Conservation (phyloP, 352 stramenopile species). For the Pythium utonaiense region DNA sequence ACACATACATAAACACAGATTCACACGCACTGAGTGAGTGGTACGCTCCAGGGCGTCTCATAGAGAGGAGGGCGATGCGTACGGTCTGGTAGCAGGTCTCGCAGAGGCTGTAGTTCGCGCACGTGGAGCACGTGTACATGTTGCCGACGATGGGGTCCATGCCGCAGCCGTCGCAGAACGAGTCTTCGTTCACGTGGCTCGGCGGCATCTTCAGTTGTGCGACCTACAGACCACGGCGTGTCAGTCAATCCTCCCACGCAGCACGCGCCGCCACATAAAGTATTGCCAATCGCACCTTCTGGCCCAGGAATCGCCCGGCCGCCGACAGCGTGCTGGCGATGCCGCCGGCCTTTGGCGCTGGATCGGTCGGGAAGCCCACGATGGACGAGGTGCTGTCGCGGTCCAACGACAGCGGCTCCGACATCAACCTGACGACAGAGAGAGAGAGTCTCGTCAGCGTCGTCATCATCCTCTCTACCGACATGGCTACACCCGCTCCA, state of each 20-base stretch:
- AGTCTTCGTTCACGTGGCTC: conserved; percentile 80
- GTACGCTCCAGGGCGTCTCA: too few species aligned
- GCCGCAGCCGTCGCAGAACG: conserved; percentile 87
- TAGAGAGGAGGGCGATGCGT: too few species aligned
- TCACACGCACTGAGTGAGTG: too few species aligned
- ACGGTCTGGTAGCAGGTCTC: conserved; percentile 77
- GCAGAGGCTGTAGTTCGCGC: conserved; percentile 80
- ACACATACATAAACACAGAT: too few species aligned
- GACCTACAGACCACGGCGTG: conserved; percentile 32
- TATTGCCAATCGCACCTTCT: conserved; percentile 62
- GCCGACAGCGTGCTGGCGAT: conserved; percentile 66
- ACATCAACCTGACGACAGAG: conserved; percentile 54
- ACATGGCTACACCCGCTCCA: background rate
- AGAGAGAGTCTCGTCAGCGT: background rate
- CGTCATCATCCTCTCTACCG: background rate
- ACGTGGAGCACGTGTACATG: conserved; percentile 88
- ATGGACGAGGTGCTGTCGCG: conserved; percentile 76
- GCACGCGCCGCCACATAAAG: too few species aligned
- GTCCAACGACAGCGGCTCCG: conserved; percentile 78
- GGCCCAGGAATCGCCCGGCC: conserved; percentile 66
- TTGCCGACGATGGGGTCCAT: conserved; percentile 87
- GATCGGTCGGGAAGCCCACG: conserved; percentile 52
- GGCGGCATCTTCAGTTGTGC: conserved; percentile 73
- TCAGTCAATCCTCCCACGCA: too few species aligned
- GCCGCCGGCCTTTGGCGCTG: conserved; percentile 28